Percentiles rank a stretch among this genome's conserved stretches.
These are phyloP conservation scores for Curvularia sp. DNA, from an alignment of 2,329 filamentous ascomycete genomes.

Conservation along the genomic window DNA sequence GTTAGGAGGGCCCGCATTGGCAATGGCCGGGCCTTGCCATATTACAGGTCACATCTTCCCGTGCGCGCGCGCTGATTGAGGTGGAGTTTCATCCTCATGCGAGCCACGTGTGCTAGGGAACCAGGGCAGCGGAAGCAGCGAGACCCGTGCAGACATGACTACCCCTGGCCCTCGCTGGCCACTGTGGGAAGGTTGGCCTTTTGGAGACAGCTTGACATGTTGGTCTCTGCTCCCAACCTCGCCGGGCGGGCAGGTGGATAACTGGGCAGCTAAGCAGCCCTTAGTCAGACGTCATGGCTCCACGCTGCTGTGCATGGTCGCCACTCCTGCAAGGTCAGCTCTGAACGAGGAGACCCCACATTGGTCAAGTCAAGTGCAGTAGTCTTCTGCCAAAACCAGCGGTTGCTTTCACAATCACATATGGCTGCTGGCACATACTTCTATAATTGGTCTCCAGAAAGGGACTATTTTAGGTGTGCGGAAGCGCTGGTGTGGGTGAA, in stretches of 20 bases:
- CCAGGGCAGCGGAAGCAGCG: slow-evolving; percentile 41
- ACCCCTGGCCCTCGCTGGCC: slow-evolving; percentile 21
- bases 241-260: not conserved
- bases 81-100: slow-evolving; percentile 50
- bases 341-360: not conserved
- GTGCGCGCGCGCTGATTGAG: slow-evolving; percentile 42
- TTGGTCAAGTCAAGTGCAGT: not conserved
- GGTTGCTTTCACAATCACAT: slow-evolving; percentile 10
- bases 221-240: slow-evolving; percentile 16
- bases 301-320: slow-evolving; percentile 1
- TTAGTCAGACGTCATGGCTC: slow-evolving; percentile 19
- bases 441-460: slow-evolving; percentile 23
- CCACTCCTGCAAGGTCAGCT: not conserved
- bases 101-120: slow-evolving; percentile 31
- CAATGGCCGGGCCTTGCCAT: slow-evolving; percentile 32
- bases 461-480: slow-evolving; percentile 22
- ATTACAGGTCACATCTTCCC: slow-evolving; percentile 36
- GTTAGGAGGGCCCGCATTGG: slow-evolving; percentile 39
- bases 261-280: not conserved
- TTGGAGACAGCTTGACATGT: slow-evolving; percentile 29
- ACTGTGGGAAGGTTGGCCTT: slow-evolving; percentile 25
- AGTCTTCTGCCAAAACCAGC: slow-evolving; percentile 22
- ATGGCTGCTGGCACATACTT: slow-evolving; percentile 29
- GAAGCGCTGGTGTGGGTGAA: slow-evolving; percentile 21
- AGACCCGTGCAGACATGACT: slow-evolving; percentile 41